Base-by-base conservation (phyloP, 169 alveolate genomes). In the Eimeria falciformis region DNA sequence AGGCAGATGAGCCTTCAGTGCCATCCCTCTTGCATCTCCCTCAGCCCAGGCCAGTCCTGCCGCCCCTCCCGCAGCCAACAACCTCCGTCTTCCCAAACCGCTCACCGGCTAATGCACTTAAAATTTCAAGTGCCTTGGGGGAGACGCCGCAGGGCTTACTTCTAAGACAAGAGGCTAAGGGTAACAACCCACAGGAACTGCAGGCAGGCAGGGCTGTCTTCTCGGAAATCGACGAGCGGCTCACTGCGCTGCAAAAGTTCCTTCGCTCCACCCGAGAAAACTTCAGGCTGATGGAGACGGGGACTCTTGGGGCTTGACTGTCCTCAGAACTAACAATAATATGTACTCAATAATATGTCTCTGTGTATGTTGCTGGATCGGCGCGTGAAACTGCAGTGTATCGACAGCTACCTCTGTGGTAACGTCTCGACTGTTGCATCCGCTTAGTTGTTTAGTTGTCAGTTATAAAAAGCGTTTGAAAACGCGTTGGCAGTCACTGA, bases 231-330 rank as follows among this genome's bases (percentile, higher is more conserved):
- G 82, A 69, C 47, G 82, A 69, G 29, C 50, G 82, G 47, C 82
- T 69, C 23, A 69, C 82, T 12, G 82, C 82, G 25, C 55, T 69
- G 56, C 82, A 69, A 55, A 47, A 55, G 29, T 69, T 69, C 29
- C 53, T 69, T n/a, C 82, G 82, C 5, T 69, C 82, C 12, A 69
- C 82, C 55, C 82, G 82, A 18, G 82, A 69, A 25, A 69, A 55
- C 17, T 69, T 69, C 53, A 47, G 82, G 46, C 82, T 69, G 7
- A 69, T 69, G 82, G 82, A 69, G 27, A 69, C 77, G 77, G 37
- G 77, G 5, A 65, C 77, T 65, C 77, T 65, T 25, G 77, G 77
- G 37, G 43, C 77, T 25, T 65, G 77, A 65, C 29, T 2, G 33
- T n/a, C n/a, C n/a, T n/a, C n/a, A n/a, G n/a, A n/a, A n/a, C n/a